These are phyloP conservation scores for Mycena indigotica DNA, from an alignment of 768 basidiomycete species.

Conservation along the genomic window DNA sequence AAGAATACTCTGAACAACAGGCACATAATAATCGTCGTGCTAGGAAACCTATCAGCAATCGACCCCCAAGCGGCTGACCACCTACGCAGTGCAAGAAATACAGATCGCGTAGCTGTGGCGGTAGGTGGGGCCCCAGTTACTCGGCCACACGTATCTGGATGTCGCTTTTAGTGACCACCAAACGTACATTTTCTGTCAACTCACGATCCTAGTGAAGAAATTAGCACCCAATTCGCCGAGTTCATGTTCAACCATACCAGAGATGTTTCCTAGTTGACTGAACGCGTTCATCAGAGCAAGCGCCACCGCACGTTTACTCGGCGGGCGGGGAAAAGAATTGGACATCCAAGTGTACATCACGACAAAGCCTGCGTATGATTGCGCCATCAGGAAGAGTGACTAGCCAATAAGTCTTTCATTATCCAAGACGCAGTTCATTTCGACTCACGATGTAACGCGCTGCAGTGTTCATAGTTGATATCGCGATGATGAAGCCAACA, in stretches of 20 bases:
- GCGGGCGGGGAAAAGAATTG: conserved; percentile 66
- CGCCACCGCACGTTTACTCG: conserved; percentile 82
- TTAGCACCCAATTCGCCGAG: not conserved
- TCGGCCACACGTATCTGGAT: conserved; percentile 66
- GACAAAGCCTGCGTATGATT: conserved; percentile 71
- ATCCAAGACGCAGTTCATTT: too few relatives aligned
- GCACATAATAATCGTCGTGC: conserved; percentile 51
- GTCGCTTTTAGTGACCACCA: too few relatives aligned
- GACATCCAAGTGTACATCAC: conserved; percentile 56
- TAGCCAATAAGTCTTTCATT: not conserved
- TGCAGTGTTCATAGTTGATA: conserved; percentile 67
- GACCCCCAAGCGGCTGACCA: conserved; percentile 37
- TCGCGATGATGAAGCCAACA: conserved; percentile 73
- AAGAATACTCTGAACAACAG: conserved; percentile 50
- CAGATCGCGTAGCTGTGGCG: conserved; percentile 71
- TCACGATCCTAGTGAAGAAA: conserved; percentile 53
- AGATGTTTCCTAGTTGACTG: conserved; percentile 81
- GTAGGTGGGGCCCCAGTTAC: conserved; percentile 69
- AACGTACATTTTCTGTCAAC: conserved; percentile 29
- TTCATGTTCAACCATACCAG: conserved; percentile 34
- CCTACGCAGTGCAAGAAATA: too few relatives aligned
- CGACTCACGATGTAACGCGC: conserved; percentile 75
- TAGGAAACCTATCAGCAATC: conserved; percentile 62
- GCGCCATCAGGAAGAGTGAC: conserved; percentile 72
- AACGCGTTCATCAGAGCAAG: conserved; percentile 81